Percentiles rank a stretch among this genome's conserved stretches.
These are phyloP conservation scores for Lactarius hengduanensis DNA, from an alignment of 768 basidiomycete genomes.

Conservation along the genomic window DNA sequence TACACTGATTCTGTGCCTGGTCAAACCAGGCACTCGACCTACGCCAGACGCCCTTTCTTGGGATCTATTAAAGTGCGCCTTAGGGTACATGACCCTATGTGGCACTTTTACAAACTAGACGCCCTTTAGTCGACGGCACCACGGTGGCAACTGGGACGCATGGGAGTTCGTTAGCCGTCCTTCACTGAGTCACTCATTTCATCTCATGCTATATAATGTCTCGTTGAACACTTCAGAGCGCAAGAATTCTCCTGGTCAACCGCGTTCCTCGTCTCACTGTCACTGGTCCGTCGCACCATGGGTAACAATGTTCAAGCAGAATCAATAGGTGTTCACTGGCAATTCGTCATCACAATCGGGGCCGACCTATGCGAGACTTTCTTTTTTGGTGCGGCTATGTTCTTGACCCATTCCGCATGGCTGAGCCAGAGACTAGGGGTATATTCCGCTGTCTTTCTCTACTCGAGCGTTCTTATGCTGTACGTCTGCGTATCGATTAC, in stretches of 20 bases:
- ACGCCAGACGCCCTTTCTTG: too few relatives aligned
- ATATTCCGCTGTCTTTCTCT: constrained; percentile 1
- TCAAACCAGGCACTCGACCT: too few relatives aligned
- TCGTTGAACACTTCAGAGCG: neutral
- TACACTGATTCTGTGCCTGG: too few relatives aligned
- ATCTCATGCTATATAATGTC: neutral
- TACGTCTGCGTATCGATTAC: neutral
- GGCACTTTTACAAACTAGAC: neutral
- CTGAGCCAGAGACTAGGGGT: constrained; percentile 2
- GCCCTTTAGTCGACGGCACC: neutral
- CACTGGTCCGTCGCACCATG: neutral
- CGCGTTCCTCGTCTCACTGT: neutral
- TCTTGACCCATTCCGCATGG: neutral
- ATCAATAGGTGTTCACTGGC: too few relatives aligned
- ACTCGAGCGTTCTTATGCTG: neutral
- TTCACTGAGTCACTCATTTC: neutral
- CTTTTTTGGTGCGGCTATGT: constrained; percentile 6
- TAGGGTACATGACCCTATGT: too few relatives aligned
- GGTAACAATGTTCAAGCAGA: neutral
- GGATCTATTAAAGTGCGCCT: too few relatives aligned
- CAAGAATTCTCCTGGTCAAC: neutral
- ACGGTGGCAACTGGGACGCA: neutral
- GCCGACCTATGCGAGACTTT: constrained; percentile 2
- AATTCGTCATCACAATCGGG: neutral
- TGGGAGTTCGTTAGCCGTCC: neutral